These are phyloP conservation scores for Phytophthora aleatoria DNA, from an alignment of 352 stramenopile genomes.

Conservation along the genomic window DNA sequence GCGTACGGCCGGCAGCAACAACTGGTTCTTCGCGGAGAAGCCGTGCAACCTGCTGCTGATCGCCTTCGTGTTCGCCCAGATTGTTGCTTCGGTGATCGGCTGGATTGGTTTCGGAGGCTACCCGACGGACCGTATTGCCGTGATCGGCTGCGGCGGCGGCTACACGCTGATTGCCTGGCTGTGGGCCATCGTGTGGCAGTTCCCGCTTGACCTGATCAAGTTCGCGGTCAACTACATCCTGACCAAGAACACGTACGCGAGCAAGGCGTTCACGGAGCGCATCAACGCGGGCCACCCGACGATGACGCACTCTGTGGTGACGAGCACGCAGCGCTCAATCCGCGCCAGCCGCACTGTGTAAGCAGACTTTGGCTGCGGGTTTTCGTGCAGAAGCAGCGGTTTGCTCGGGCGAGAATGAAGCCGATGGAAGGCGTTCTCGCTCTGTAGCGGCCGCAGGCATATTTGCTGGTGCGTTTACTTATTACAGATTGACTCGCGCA, in stretches of 20 bases:
- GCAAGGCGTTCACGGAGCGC: conserved; percentile 70
- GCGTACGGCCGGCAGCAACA: conserved; percentile 73
- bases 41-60: conserved; percentile 68
- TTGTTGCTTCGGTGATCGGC: conserved; percentile 66
- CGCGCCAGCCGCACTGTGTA: conserved; percentile 70
- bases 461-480: conserved; percentile 2
- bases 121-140: conserved; percentile 63
- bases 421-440: conserved; percentile 24
- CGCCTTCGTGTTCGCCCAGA: conserved; percentile 71
- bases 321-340: conserved; percentile 66
- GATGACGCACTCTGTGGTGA: conserved; percentile 63
- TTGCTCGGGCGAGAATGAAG: conserved; percentile 9
- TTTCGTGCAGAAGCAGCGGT: conserved; percentile 11
- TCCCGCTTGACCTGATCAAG: conserved; percentile 80
- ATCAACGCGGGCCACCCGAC: conserved; percentile 80
- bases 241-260: conserved; percentile 1
- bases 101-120: conserved; percentile 76
- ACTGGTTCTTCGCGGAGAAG: conserved; percentile 76
- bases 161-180: conserved; percentile 75
- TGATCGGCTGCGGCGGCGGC: conserved; percentile 63
- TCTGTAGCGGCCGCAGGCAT: conserved; percentile 6
- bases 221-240: conserved; percentile 72
- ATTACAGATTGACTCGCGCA: neutral
- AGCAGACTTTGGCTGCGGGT: conserved; percentile 12
- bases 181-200: conserved; percentile 73